A percentile compares a stretch with the other conserved stretches of the same genome.
Conservation (phyloP, 768 basidiomycete genomes). For the Lyophyllum atratum region DNA sequence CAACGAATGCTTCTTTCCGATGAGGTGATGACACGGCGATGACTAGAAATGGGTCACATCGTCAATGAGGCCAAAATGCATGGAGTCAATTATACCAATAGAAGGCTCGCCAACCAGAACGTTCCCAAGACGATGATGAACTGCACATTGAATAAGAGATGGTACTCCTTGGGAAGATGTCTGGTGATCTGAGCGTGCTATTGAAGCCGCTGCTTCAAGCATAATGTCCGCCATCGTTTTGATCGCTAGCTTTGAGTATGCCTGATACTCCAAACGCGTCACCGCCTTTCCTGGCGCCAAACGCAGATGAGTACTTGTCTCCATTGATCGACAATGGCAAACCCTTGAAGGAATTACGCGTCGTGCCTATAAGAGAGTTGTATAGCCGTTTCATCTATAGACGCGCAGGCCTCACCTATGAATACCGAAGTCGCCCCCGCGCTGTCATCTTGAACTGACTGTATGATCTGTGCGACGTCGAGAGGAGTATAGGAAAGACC, state of each 20-base stretch:
- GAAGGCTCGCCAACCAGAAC: constrained; percentile 81
- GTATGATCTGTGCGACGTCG: constrained; percentile 57
- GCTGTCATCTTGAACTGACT: constrained; percentile 58
- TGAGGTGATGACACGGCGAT: constrained; percentile 86
- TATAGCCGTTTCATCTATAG: not conserved
- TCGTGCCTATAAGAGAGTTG: constrained; percentile 49
- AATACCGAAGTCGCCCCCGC: constrained; percentile 79
- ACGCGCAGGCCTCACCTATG: constrained; percentile 47
- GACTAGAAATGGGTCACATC: constrained; percentile 36
- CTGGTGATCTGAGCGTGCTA: constrained; percentile 46
- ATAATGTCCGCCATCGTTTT: constrained; percentile 73
- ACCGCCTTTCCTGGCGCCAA: constrained; percentile 62
- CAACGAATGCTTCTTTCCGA: constrained; percentile 76
- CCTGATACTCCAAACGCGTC: constrained; percentile 77
- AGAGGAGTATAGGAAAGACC: constrained; percentile 62
- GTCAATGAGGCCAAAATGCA: not conserved
- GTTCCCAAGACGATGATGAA: constrained; percentile 77
- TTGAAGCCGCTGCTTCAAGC: constrained; percentile 40
- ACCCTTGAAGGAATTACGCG: constrained; percentile 86
- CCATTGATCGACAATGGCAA: not conserved
- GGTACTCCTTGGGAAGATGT: constrained; percentile 22
- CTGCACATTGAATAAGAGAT: constrained; percentile 56
- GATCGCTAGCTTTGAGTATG: constrained; percentile 79
- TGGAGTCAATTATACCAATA: constrained; percentile 43
- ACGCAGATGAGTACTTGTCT: not conserved